phyloP scores from a whole-genome alignment of 1,139 yeast genomes.

The Pichia kudriavzevii region DNA sequence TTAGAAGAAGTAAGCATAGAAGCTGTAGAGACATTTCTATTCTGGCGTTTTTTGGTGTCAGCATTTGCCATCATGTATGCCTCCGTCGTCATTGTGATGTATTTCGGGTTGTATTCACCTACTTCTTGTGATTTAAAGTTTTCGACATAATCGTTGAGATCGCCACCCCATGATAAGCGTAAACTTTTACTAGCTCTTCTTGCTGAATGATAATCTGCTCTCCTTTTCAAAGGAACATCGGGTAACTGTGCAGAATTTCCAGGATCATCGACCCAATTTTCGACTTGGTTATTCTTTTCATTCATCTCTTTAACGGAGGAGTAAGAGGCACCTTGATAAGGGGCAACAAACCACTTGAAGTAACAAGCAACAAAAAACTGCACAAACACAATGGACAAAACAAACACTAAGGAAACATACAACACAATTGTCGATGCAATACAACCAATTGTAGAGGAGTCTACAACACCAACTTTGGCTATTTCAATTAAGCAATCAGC shows the following conservation, averaged over 20 bases:
- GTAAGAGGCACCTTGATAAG: slow-evolving; percentile 70
- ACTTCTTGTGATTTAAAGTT: slow-evolving; percentile 20
- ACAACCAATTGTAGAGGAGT: slow-evolving; percentile 91
- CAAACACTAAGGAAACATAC: slow-evolving; percentile 72
- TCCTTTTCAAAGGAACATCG: slow-evolving; percentile 43
- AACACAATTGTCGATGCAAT: slow-evolving; percentile 83
- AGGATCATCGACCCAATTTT: slow-evolving; percentile 50
- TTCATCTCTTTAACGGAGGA: slow-evolving; percentile 39
- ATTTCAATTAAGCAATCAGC: slow-evolving; percentile 86
- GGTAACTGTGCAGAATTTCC: slow-evolving; percentile 47
- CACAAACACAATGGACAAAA: slow-evolving; percentile 65
- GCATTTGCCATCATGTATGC: slow-evolving; percentile 31
- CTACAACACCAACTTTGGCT: slow-evolving; percentile 80
- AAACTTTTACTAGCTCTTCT: slow-evolving; percentile 34
- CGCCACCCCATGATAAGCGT: slow-evolving; percentile 36
- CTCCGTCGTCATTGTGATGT: slow-evolving; percentile 53
- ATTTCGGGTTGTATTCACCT: slow-evolving; percentile 36
- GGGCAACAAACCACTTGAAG: slow-evolving; percentile 75
- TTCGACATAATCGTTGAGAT: slow-evolving; percentile 35
- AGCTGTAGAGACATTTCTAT: slow-evolving; percentile 12
- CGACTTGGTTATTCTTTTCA: slow-evolving; percentile 42
- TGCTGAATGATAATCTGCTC: slow-evolving; percentile 43
- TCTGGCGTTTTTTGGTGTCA: slow-evolving; percentile 7
- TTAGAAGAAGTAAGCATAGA: slow-evolving; percentile 14
- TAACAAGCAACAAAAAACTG: slow-evolving; percentile 85